Base-by-base conservation (phyloP, 352 stramenopile genomes). In the Blastocystis sp. region DNA sequence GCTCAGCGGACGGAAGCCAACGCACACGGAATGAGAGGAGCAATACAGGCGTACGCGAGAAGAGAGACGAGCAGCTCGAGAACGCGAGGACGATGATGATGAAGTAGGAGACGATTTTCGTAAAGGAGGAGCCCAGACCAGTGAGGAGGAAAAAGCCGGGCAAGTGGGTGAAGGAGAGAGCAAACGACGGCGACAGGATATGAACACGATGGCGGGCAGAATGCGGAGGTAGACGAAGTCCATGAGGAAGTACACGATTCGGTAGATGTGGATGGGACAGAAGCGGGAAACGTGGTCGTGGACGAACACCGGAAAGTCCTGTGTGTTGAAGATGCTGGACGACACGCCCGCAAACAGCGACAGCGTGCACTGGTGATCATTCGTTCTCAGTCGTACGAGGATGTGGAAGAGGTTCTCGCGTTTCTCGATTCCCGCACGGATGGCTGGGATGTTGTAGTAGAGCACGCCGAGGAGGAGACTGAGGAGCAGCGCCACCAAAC, bases 231-330 rank as follows among this genome's bases (percentile, higher is more conserved):
- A 78, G n/a, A 56, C 21, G 42, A 59, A 78, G 36, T 78, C 65
- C 40, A 78, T 59, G 3, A 78, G 42, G 21, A 78, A 78, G 40
- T 56, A 56, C 1, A 78, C 42, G 36, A 78, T 61, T 56, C 65
- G 65, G 24, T 78, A 78, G n/a, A 78, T 78, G 42, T 78, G 65
- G 9, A 78, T 42, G 18, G 65, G 65, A 78, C 65, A 78, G 46
- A 78, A 78, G 21, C 65, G 65, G 32, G 34, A 57, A 38, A 78
- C 56, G 24, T 78, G 65, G 9, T 78, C 65, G 36, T 78, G 65
- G 16, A 61, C 65, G 48, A 78, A 78, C 6, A 78, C 65, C 16
- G 42, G 65, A 59, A 78, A 78, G 36, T 78, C 65, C 27, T 56
- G n/a, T 36, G 65, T 78, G 36, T 78, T 78, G 46, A 78, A 78